Base-by-base conservation (phyloP, 164 flowering plant species). In the Buxus sempervirens region DNA sequence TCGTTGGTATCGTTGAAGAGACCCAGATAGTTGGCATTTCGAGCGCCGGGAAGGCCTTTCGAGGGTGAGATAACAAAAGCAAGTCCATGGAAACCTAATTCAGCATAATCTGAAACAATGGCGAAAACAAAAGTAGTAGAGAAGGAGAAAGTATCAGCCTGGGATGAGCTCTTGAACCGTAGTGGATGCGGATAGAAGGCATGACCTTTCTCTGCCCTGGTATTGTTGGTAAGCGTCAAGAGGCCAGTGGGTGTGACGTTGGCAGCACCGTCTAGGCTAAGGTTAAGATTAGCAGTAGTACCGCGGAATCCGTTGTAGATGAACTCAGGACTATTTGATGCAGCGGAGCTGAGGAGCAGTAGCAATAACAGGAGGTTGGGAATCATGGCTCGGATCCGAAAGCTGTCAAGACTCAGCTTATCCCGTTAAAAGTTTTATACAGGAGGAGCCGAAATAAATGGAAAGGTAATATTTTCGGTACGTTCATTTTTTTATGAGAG, bases 201-300 rank as follows among this genome's bases (percentile, higher is more conserved):
- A 24, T 71, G 77, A 24, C 73, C 77, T 12, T 9, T 7, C 59
- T 54, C 56, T 16, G n/a, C 60, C n/a, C 5, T 0, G 54, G 69
- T 49, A 57, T 21, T n/a, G 60, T 79, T 65, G n/a, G 80, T 67
- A 1, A 79, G 66, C 55, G 2, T 23, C 41, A 79, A 32, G 36
- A 72, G 56, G n/a, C 75, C 78, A 7, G 56, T 63, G 19, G 64
- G 24, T 18, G 69, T 65, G 68, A 76, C 10, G 58, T 24, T n/a
- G 9, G 82, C 79, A 49, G 49, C 9, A 38, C 77, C 79, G 36
- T 70, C 70, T 12, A 79, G 70, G 70, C 41, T 72, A 20, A 78
- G 18, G 62, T 72, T 65, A n/a, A n/a, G n/a, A n/a, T n/a, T n/a
- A n/a, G n/a, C n/a, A n/a, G n/a, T n/a, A 15, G 75, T 63, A 0